Evolutionary conservation across 768 basidiomycete genomes (phyloP).

Genomic region (Russula griseocarnosa): DNA sequence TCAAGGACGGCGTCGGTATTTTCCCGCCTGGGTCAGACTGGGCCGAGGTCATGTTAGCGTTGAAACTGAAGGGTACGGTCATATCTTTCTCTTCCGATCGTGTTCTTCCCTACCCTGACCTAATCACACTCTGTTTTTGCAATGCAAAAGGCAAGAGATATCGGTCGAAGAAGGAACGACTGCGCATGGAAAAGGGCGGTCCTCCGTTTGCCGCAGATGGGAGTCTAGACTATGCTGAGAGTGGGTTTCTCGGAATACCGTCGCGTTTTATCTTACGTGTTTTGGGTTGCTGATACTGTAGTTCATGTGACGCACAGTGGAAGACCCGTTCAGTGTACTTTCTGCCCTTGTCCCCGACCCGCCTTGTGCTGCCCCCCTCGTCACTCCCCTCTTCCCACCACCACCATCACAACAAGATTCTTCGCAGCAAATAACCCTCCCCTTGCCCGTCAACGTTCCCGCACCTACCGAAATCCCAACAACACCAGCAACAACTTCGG

Average conservation of each 20-base stretch:
- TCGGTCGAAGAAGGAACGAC: conserved; percentile 74
- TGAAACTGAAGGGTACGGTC: conserved; percentile 69
- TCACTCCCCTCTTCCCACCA: conserved; percentile 52
- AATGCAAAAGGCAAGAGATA: conserved; percentile 66
- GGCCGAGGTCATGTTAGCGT: conserved; percentile 66
- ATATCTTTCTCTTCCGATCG: not conserved
- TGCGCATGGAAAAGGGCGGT: conserved; percentile 73
- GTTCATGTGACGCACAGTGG: conserved; percentile 46
- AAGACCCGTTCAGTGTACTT: conserved; percentile 71
- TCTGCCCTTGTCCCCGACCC: conserved; percentile 59
- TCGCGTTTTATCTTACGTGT: conserved; percentile 13
- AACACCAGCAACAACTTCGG: conserved; percentile 6
- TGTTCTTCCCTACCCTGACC: not conserved
- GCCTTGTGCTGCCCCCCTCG: conserved; percentile 49
- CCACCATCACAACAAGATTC: conserved; percentile 31
- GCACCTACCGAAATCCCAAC: conserved; percentile 33
- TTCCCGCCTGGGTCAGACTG: conserved; percentile 69
- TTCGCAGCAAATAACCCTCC: conserved; percentile 30
- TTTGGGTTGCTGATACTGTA: conserved; percentile 2
- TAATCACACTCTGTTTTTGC: not conserved
- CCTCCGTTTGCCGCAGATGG: conserved; percentile 69
- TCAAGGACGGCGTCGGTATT: conserved; percentile 67
- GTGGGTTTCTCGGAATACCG: conserved; percentile 40
- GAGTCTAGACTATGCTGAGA: conserved; percentile 70
- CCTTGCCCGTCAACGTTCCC: conserved; percentile 32